These are phyloP conservation scores for Allium cepa DNA, from an alignment of 106 monocot species.

Conservation along the genomic window DNA sequence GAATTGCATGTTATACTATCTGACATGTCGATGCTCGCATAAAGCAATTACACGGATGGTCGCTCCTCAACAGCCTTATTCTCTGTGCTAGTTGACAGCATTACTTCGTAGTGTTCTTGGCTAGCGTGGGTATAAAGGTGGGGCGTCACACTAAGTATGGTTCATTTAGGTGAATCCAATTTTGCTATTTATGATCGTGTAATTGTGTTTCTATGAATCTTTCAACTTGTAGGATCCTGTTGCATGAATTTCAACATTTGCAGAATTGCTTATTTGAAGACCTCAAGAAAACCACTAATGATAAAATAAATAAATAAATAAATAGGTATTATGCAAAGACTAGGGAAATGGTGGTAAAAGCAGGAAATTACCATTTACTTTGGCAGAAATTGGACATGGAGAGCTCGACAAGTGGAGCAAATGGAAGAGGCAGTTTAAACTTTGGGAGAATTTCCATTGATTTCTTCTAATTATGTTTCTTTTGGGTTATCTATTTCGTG, in stretches of 20 bases:
- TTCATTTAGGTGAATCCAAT: constrained; percentile 11
- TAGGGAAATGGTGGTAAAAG: neutral
- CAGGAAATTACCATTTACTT: neutral
- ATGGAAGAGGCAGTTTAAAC: constrained; percentile 5
- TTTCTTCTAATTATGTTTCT: neutral
- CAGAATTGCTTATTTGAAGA: constrained; percentile 2
- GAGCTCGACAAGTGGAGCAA: neutral
- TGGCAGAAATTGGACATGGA: too few relatives aligned
- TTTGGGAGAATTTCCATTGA: neutral
- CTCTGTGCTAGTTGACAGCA: too few relatives aligned
- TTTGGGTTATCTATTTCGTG: too few relatives aligned
- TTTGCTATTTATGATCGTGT: constrained; percentile 26
- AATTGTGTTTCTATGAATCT: constrained; percentile 17
- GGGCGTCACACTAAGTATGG: constrained; percentile 17
- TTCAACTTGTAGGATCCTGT: neutral
- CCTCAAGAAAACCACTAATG: constrained; percentile 2
- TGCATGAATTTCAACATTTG: constrained; percentile 1
- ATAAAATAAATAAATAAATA: neutral
- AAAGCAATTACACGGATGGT: too few relatives aligned
- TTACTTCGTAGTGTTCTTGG: too few relatives aligned
- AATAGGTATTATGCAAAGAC: too few relatives aligned
- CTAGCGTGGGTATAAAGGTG: neutral
- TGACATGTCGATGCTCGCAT: too few relatives aligned
- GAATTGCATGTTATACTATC: too few relatives aligned
- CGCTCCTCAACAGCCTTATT: too few relatives aligned